Evolutionary conservation across 805 yeast genomes (phyloP).

Genomic region (Saccharomycopsis guyanensis): DNA sequence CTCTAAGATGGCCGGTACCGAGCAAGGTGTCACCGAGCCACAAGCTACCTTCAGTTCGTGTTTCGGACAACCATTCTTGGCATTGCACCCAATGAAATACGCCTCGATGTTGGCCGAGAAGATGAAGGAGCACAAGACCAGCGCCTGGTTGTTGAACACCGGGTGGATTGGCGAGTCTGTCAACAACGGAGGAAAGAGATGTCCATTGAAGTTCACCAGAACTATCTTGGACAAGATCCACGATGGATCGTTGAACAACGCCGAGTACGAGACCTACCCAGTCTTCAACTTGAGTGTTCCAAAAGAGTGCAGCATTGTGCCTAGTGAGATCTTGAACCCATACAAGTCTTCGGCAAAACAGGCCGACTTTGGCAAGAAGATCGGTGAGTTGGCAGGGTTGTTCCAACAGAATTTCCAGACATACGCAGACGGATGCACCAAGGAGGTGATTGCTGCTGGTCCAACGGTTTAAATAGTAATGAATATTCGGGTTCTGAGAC

Average conservation of each 20-base stretch:
- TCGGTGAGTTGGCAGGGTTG: constrained; percentile 49
- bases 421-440: constrained; percentile 74
- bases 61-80: constrained; percentile 98
- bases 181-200: constrained; percentile 90
- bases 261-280: constrained; percentile 76
- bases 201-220: constrained; percentile 96
- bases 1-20: constrained; percentile 99
- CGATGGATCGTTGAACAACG: constrained; percentile 76
- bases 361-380: constrained; percentile 8
- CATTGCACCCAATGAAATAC: constrained; percentile 95
- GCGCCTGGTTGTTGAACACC: constrained; percentile 95
- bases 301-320: constrained; percentile 66
- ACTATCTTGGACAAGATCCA: constrained; percentile 93
- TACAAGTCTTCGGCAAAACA: constrained; percentile 58
- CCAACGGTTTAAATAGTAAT: constrained; percentile 53
- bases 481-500: too few relatives aligned
- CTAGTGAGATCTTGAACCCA: constrained; percentile 80
- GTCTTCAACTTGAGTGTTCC: constrained; percentile 86
- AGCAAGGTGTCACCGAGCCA: constrained; percentile 97
- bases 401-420: constrained; percentile 83
- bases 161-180: constrained; percentile 98
- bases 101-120: constrained; percentile 94
- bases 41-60: constrained; percentile 97
- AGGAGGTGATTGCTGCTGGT: constrained; percentile 89
- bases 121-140: constrained; percentile 79